Base-by-base conservation (phyloP, 2,329 filamentous ascomycete species). In the Chaetothyriales sp. region DNA sequence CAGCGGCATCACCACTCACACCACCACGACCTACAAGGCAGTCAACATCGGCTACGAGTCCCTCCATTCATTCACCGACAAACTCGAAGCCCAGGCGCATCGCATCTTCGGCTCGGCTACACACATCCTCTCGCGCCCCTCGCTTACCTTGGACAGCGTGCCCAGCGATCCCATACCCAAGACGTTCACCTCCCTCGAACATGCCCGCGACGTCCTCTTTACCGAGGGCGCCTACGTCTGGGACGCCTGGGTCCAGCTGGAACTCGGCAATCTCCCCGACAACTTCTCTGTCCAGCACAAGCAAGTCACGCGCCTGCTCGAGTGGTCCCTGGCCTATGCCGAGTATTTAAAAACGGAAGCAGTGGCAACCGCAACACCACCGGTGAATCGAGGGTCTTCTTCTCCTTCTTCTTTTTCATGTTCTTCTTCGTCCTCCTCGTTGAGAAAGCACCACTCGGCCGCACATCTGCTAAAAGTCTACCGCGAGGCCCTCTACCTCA, bases 181-280 rank as follows among this genome's bases (percentile, higher is more conserved):
- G 20, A 49, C 48, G 9, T 60, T 60, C 32, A 26, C 43, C 5
- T 54, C 51, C 18, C 51, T 60, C 15, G 52, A 54, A 4, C 47
- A 59, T 28, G 57, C 59, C n/a, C 55, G 57, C 18, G 57, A 60
- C 45, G 51, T 52, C 10, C 47, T 59, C 6, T 59, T 59, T 52
- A 58, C 57, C 10, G 57, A 59, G 43, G 50, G 51, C 2, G 53
- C 53, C 44, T 60, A 55, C 56, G 58, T 59, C 42, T 58, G 56
- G 55, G 53, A 56, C 47, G 54, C 55, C 10, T 57, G 57, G 55
- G 43, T 47, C 12, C 51, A 55, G 5, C 49, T 58, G 10, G 53
- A 55, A 44, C 48, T 52, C 22, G 56, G 56, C 19, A 20, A 47
- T 12, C 46, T 55, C 22, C 44, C 49, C 7, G 55, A 53, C 2